Base-by-base conservation (phyloP, 257 asterid species). In the Ajuga chamaepitys region DNA sequence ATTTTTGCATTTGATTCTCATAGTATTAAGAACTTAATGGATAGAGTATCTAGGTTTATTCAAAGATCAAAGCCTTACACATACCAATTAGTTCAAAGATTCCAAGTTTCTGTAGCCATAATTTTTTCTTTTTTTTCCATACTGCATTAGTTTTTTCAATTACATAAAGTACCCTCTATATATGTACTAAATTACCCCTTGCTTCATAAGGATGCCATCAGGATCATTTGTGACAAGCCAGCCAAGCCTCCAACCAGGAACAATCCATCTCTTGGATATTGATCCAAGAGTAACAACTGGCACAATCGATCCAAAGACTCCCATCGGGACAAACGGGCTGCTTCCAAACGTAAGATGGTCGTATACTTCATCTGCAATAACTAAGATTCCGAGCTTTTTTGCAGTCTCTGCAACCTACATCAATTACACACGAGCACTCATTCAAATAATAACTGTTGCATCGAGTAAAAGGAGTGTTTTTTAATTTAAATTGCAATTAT, bases 171-270 rank as follows among this genome's bases (percentile, higher is more conserved):
- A 24, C 14, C 20, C 37, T 30, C 4, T 30, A 8, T 5, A 8
- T 30, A 0, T 30, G 37, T 30, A 4, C 37, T 30, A 40, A 64
- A 26, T 44, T 77, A 90, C 97, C 91, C 94, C 94, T 5, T 79
- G 80, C 56, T 86, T 77, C 70, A 42, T 55, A 40, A 91, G 93
- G 71, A 88, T 73, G 20, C 87, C 86, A 58, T 79, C 45, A 1
- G 91, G 90, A 68, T 91, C 97, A 52, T 78, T 77, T 1, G 80
- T 74, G 14, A 81, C 93, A 10, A 91, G 73, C 97, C 97, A 91
- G 13, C 97, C 97, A 47, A 91, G 66, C 32, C 91, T 70, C 97
- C 97, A 91, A 47, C 96, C 97, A 12, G 97, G 97, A 72, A 91
- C 89, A 9, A 81, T 21, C 96, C 96, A 88, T 71, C 96, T 80